These are phyloP conservation scores for Metroxylon sagu DNA, from an alignment of 176 grass and related monocot genomes.

Conservation along the genomic window DNA sequence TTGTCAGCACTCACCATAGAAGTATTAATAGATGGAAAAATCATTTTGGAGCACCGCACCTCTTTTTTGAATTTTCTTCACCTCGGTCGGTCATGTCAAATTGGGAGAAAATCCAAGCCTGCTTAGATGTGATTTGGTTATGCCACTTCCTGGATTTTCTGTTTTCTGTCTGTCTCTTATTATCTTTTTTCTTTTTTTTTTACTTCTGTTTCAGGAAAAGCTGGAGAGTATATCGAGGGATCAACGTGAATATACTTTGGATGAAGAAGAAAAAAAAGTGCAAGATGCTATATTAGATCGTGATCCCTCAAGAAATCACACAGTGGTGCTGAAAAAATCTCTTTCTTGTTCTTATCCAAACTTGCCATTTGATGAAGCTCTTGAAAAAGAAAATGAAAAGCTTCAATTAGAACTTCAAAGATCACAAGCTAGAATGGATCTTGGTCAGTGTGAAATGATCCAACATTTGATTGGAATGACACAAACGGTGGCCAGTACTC, in stretches of 20 bases:
- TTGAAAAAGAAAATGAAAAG: conserved; percentile 91
- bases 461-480: conserved; percentile 86
- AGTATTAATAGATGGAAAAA: too few relatives aligned
- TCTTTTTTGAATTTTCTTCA: too few relatives aligned
- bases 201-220: conserved; percentile 46
- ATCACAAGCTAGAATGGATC: conserved; percentile 74
- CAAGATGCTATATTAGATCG: conserved; percentile 75
- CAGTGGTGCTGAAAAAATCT: conserved; percentile 74
- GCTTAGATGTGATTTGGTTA: too few relatives aligned
- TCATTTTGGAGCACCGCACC: too few relatives aligned
- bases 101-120: too few relatives aligned
- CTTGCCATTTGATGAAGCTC: conserved; percentile 74
- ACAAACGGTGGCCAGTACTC: conserved; percentile 46
- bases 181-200: background rate
- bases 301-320: conserved; percentile 48
- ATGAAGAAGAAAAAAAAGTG: conserved; percentile 92
- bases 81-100: too few relatives aligned
- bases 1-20: too few relatives aligned
- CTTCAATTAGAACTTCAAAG: conserved; percentile 84
- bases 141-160: too few relatives aligned
- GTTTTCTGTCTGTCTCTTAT: too few relatives aligned
- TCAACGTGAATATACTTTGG: conserved; percentile 89
- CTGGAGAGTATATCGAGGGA: conserved; percentile 84
- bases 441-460: conserved; percentile 77
- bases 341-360: conserved; percentile 91